phyloP scores from a whole-genome alignment of 2,329 filamentous ascomycete genomes.

The Coniochaeta ligniaria region DNA sequence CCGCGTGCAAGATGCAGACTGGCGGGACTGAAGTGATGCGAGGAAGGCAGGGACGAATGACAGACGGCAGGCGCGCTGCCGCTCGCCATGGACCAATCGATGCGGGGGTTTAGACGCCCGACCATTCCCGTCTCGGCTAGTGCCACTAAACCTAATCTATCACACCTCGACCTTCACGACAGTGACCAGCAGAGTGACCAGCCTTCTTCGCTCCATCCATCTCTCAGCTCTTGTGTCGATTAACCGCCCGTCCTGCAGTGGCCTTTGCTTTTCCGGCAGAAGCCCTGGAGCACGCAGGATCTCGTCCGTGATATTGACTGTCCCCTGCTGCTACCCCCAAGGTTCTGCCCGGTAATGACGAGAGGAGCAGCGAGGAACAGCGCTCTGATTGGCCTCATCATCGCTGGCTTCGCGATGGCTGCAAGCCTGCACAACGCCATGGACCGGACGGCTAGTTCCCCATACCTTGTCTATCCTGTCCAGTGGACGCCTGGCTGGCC shows the following conservation, averaged over 20 bases:
- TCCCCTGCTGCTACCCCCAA: background rate
- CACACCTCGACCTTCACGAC: conserved; percentile 3
- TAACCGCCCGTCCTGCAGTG: conserved; percentile 34
- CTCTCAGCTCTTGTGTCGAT: conserved; percentile 16
- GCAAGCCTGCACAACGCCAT: background rate
- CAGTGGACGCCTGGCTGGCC: background rate
- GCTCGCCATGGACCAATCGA: conserved; percentile 21
- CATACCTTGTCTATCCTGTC: background rate
- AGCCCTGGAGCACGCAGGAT: background rate
- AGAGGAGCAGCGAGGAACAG: background rate
- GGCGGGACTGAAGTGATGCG: background rate
- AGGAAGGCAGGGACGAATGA: conserved; percentile 6
- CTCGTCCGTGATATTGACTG: conserved; percentile 1
- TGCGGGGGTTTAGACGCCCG: conserved; percentile 31
- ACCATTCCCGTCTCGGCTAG: conserved; percentile 24
- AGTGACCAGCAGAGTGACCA: too few relatives aligned
- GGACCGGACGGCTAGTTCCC: background rate
- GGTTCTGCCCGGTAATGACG: background rate
- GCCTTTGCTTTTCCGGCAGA: conserved; percentile 6
- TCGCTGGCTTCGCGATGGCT: background rate
- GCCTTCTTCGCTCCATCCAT: too few relatives aligned
- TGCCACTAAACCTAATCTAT: conserved; percentile 6
- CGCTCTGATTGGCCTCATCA: background rate
- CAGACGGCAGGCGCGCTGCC: conserved; percentile 1
- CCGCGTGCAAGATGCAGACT: background rate